These are phyloP conservation scores for Erigeron canadensis DNA, from an alignment of 129 eudicot genomes.

Conservation along the genomic window DNA sequence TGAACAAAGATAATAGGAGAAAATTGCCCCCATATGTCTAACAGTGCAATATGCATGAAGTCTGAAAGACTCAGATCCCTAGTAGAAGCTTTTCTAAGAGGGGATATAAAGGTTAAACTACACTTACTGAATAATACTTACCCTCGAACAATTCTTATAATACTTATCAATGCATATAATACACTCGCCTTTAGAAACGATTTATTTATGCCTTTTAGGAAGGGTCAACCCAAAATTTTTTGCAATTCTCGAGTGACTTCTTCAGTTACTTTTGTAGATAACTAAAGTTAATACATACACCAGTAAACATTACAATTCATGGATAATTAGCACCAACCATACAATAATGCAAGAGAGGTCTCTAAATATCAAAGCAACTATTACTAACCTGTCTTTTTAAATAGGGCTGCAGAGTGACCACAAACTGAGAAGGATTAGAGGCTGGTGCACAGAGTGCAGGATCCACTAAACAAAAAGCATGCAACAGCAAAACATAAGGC, in stretches of 20 bases:
- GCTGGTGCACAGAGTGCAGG: slow-evolving; percentile 94
- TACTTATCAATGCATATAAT: not conserved
- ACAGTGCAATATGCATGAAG: slow-evolving; percentile 5
- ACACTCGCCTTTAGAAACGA: not conserved
- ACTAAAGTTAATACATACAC: slow-evolving; percentile 7
- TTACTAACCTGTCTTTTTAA: slow-evolving; percentile 80
- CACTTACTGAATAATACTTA: slow-evolving; percentile 9
- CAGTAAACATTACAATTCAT: not conserved
- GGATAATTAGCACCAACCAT: slow-evolving; percentile 14
- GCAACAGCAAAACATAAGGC: slow-evolving; percentile 81
- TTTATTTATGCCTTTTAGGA: not conserved
- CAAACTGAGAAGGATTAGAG: slow-evolving; percentile 98
- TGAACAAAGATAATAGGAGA: slow-evolving; percentile 15
- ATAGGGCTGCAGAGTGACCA: slow-evolving; percentile 90
- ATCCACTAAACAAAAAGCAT: slow-evolving; percentile 94
- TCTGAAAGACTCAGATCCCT: slow-evolving; percentile 4
- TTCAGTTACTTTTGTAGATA: slow-evolving; percentile 1
- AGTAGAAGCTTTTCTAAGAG: not conserved
- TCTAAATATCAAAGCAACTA: slow-evolving; percentile 20
- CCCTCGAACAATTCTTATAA: not conserved
- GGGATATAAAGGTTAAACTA: not conserved
- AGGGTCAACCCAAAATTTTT: not conserved
- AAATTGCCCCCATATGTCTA: not conserved
- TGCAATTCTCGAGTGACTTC: not conserved
- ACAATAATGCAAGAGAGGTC: slow-evolving; percentile 2